A percentile compares a stretch with the other conserved stretches of the same genome.
Evolutionary conservation across 495 filamentous ascomycete genomes (phyloP).

Genomic region (Penicillium fimorum): DNA sequence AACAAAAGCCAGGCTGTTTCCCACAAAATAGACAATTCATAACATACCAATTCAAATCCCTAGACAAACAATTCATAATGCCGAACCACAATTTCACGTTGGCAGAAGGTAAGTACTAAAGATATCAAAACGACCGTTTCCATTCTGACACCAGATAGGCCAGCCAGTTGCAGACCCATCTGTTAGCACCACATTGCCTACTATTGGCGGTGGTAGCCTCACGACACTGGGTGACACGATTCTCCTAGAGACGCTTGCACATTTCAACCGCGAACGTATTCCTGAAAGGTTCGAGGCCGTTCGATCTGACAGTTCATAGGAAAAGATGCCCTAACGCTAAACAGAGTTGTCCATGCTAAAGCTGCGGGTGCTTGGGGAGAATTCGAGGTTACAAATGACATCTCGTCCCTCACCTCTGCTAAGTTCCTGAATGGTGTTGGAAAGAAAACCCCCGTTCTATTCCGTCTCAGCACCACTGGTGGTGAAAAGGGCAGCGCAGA

Average conservation of each 20-base stretch:
- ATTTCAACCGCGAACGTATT: slow-evolving; percentile 59
- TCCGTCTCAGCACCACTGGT: slow-evolving; percentile 62
- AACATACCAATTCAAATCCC: background rate
- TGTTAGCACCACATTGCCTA: slow-evolving; percentile 29
- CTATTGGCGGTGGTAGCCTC: slow-evolving; percentile 27
- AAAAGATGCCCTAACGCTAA: background rate
- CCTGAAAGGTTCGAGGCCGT: slow-evolving; percentile 42
- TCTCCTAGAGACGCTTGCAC: slow-evolving; percentile 31
- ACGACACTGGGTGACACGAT: slow-evolving; percentile 31
- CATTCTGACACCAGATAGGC: slow-evolving; percentile 20
- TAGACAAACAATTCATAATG: slow-evolving; percentile 9
- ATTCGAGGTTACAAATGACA: slow-evolving; percentile 57
- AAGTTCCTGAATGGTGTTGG: slow-evolving; percentile 56
- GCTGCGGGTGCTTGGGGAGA: slow-evolving; percentile 56
- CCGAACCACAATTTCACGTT: slow-evolving; percentile 21
- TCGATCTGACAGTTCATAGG: background rate
- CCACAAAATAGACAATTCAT: background rate
- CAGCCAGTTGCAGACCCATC: slow-evolving; percentile 30
- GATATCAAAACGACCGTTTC: background rate
- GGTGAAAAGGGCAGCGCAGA: slow-evolving; percentile 61
- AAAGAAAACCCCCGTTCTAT: slow-evolving; percentile 56
- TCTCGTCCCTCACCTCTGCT: background rate
- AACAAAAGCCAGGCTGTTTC: background rate
- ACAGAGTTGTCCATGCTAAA: slow-evolving; percentile 67
- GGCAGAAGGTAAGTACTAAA: slow-evolving; percentile 23